Evolutionary conservation across 192 early-diverging fungal genomes (phyloP).

Genomic region (Gaertneriomyces sp.): DNA sequence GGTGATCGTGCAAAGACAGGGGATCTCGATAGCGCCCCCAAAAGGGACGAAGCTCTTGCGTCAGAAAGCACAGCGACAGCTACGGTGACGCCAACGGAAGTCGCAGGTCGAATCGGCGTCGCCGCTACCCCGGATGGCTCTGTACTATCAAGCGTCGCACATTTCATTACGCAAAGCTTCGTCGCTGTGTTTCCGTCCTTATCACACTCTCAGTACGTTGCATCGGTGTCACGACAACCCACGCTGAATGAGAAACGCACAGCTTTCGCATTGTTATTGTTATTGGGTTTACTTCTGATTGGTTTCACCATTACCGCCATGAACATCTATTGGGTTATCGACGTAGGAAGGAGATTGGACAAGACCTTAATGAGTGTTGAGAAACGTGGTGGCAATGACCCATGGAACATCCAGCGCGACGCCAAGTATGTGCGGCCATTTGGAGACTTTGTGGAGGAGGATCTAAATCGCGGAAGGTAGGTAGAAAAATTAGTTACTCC

Average conservation of each 20-base stretch:
- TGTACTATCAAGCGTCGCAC: not conserved
- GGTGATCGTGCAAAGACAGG: slow-evolving; percentile 4
- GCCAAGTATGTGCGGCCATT: not conserved
- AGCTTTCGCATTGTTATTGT: not conserved
- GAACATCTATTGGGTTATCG: slow-evolving; percentile 23
- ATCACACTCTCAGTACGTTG: not conserved
- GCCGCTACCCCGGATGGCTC: not conserved
- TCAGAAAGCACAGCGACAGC: not conserved
- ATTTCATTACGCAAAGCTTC: not conserved
- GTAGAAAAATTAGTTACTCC: not conserved
- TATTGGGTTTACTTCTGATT: slow-evolving; percentile 4
- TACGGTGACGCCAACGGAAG: not conserved
- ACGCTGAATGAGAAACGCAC: not conserved
- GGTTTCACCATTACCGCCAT: slow-evolving; percentile 6
- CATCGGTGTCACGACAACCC: not conserved
- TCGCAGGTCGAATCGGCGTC: not conserved
- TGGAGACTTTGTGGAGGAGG: not conserved
- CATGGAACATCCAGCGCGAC: not conserved
- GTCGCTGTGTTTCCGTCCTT: not conserved
- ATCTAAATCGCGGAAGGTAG: not conserved
- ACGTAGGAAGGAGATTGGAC: slow-evolving; percentile 11
- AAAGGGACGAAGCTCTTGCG: not conserved
- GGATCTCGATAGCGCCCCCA: not conserved
- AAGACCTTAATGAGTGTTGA: slow-evolving; percentile 4
- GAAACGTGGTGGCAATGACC: not conserved